Conservation (phyloP, 2,329 filamentous ascomycete genomes). For the Neurospora crassa region DNA sequence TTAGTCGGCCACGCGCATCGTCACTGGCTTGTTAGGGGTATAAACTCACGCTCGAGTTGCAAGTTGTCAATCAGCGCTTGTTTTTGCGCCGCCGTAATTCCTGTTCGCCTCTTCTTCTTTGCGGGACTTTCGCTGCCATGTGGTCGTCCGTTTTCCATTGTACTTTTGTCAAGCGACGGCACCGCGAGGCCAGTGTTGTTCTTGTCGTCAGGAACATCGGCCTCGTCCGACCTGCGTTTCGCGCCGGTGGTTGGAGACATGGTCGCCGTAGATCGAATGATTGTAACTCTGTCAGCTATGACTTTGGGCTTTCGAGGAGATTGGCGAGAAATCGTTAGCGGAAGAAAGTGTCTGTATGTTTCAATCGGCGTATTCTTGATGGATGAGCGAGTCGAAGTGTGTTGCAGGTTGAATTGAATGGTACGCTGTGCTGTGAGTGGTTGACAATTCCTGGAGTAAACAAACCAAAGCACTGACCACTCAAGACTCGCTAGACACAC, state of each 20-base stretch:
- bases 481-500: not conserved
- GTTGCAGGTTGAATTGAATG: constrained; percentile 8
- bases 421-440: constrained; percentile 18
- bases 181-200: constrained; percentile 16
- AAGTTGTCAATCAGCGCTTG: constrained; percentile 82
- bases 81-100: constrained; percentile 64
- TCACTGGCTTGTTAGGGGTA: not conserved
- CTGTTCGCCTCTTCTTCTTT: constrained; percentile 49
- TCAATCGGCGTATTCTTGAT: not conserved
- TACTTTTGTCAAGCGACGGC: constrained; percentile 17
- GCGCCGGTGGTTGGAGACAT: constrained; percentile 39
- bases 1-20: constrained; percentile 8
- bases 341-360: not conserved
- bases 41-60: constrained; percentile 68
- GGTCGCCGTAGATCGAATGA: not conserved
- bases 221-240: constrained; percentile 36
- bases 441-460: constrained; percentile 19
- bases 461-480: constrained; percentile 12
- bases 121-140: constrained; percentile 42
- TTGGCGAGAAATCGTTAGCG: not conserved
- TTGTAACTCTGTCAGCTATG: not conserved
- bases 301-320: not conserved
- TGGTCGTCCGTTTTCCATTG: constrained; percentile 26
- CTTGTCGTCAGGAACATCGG: constrained; percentile 20
- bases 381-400: constrained; percentile 3